Evolutionary conservation across 208 protist species (phyloP).

Genomic region (Leishmania arabica): DNA sequence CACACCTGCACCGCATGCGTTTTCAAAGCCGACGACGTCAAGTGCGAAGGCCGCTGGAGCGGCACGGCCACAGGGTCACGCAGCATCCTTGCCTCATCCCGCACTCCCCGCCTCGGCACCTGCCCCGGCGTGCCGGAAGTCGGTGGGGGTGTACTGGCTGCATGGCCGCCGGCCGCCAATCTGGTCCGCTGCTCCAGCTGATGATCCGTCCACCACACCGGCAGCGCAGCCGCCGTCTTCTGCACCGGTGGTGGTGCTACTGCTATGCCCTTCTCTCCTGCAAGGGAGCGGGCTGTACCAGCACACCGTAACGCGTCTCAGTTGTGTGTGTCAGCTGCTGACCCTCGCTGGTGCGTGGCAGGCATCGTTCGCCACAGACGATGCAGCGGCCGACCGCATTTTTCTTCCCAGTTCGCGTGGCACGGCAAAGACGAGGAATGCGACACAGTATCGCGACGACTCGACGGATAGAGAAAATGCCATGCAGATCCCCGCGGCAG

Average conservation of each 20-base stretch:
- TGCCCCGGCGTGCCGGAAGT: conserved; percentile 6
- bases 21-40: background rate
- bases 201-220: background rate
- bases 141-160: conserved; percentile 29
- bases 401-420: background rate
- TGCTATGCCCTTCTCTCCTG: conserved; percentile 29
- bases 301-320: conserved; percentile 17
- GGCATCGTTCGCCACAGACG: background rate
- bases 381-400: background rate
- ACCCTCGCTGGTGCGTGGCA: conserved; percentile 19
- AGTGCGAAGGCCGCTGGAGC: background rate
- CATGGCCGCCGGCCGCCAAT: conserved; percentile 15
- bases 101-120: background rate
- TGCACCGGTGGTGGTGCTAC: conserved; percentile 16
- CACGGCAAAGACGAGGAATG: background rate
- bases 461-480: background rate
- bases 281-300: conserved; percentile 19
- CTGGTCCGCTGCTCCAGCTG: background rate
- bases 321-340: conserved; percentile 24
- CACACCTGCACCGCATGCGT: background rate
- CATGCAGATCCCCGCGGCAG: background rate
- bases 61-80: background rate
- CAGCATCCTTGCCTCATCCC: background rate
- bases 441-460: background rate
- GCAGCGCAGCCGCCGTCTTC: background rate